Evolutionary conservation across 1,284 basidiomycete genomes (phyloP).

Genomic region (Xanthoconium separans): DNA sequence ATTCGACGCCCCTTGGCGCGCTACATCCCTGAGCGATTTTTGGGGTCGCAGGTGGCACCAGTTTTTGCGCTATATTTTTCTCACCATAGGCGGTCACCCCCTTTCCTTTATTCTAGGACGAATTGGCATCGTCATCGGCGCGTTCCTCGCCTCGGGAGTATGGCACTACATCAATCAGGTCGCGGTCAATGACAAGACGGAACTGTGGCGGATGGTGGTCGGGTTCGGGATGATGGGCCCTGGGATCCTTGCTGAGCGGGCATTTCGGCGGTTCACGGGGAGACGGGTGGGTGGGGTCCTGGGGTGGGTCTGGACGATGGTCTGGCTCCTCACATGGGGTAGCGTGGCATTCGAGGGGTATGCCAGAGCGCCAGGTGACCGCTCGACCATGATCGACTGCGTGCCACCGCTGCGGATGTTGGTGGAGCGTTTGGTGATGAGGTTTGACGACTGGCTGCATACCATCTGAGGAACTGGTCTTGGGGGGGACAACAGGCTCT

Average conservation of each 20-base stretch:
- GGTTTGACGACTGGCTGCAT: not conserved
- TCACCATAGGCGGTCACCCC: not conserved
- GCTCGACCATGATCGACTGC: not conserved
- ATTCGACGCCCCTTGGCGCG: constrained; percentile 2
- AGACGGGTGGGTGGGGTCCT: not conserved
- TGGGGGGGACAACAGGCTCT: no score
- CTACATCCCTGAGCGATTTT: constrained; percentile 1
- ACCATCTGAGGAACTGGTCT: no score
- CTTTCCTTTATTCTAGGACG: not conserved
- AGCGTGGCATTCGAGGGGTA: constrained; percentile 1
- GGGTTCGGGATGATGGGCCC: constrained; percentile 6
- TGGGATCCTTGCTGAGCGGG: not conserved
- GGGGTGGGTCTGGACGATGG: constrained; percentile 4
- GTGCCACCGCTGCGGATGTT: not conserved
- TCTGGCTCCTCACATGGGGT: not conserved
- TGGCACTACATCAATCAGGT: not conserved
- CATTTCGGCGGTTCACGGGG: not conserved
- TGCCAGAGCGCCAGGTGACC: not conserved
- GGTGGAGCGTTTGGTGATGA: not conserved
- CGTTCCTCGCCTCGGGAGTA: not conserved
- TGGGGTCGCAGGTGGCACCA: constrained; percentile 6
- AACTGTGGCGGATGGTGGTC: not conserved
- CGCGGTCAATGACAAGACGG: not conserved
- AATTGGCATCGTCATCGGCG: not conserved
- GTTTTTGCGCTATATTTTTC: not conserved